phyloP scores from a whole-genome alignment of 805 yeast species.

The Phaffomyces thermotolerans region DNA sequence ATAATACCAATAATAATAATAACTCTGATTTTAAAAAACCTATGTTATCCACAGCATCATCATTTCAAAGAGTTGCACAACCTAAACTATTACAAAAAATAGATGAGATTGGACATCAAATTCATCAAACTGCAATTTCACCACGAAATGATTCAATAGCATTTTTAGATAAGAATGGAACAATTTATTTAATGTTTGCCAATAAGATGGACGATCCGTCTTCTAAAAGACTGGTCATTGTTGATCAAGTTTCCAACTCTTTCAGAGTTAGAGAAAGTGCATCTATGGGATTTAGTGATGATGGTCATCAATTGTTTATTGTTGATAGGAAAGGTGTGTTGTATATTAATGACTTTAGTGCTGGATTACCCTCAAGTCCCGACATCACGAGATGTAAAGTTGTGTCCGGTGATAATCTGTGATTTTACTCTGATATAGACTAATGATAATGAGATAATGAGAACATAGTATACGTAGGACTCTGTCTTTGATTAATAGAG shows the following conservation, averaged over 20 bases:
- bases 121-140: slow-evolving; percentile 67
- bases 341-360: slow-evolving; percentile 80
- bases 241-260: slow-evolving; percentile 76
- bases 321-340: slow-evolving; percentile 78
- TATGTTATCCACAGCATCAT: neutral
- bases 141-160: slow-evolving; percentile 87
- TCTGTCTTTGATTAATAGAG: too few relatives aligned
- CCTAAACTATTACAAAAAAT: slow-evolving; percentile 56
- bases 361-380: slow-evolving; percentile 51
- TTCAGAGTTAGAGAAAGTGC: slow-evolving; percentile 73
- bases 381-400: slow-evolving; percentile 8
- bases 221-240: slow-evolving; percentile 36
- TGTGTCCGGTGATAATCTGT: neutral
- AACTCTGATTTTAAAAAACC: neutral
- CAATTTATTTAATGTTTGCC: slow-evolving; percentile 59
- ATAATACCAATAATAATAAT: neutral
- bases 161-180: slow-evolving; percentile 71
- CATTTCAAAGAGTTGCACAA: slow-evolving; percentile 40
- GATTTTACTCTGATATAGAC: neutral
- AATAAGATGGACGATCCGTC: slow-evolving; percentile 52
- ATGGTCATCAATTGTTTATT: slow-evolving; percentile 71
- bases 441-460: too few relatives aligned
- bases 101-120: slow-evolving; percentile 74
- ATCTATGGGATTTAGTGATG: slow-evolving; percentile 61
- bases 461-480: too few relatives aligned